Base-by-base conservation (phyloP, 2,329 filamentous ascomycete genomes). In the Gnomoniopsis sp. region DNA sequence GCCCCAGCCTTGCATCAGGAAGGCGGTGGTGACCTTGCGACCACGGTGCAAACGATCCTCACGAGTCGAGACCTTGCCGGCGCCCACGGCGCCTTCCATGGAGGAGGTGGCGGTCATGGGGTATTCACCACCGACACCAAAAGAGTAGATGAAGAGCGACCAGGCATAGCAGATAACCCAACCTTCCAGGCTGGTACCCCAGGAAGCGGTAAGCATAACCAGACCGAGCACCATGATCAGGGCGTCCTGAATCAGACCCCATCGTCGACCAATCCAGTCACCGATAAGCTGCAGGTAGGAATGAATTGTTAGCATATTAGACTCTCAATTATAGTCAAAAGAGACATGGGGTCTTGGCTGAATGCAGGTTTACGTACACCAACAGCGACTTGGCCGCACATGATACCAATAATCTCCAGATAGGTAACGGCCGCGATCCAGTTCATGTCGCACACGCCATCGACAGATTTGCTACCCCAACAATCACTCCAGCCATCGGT, bases 1-100 rank as follows among this genome's bases (percentile, higher is more conserved):
- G 65, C 93, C 93, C 93, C 93, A 98, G 56, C 93, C 93, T 76
- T 98, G 93, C 93, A 98, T 97, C 75, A 98, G 76, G 79, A 98
- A 98, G 59, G 93, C 93, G 73, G 89, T 91, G 65, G 92, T 96
- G 71, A 97, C 93, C 75, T 96, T 96, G 70, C 93, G 90, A 64
- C 93, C 93, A 76, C 93, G 91, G 79, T 98, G 93, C 55, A 98
- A 86, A 71, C 93, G 91, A 72, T 98, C 93, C 55, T 96, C 91
- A 63, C 88, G 88, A 59, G 92, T 96, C 7, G 93, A 97, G 55
- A 96, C 77, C 72, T 88, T 93, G 62, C 93, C 93, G 41, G 91
- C 77, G n/a, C 90, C 86, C 49, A 93, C 88, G 17, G 91, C 89
- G 69, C 93, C 91, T 73, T 96, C 92, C 86, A 98, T 96, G 61